A percentile compares a stretch with the other conserved stretches of the same genome.
Conservation (phyloP, 2,329 filamentous ascomycete species). For the Monilinia aucupariae region DNA sequence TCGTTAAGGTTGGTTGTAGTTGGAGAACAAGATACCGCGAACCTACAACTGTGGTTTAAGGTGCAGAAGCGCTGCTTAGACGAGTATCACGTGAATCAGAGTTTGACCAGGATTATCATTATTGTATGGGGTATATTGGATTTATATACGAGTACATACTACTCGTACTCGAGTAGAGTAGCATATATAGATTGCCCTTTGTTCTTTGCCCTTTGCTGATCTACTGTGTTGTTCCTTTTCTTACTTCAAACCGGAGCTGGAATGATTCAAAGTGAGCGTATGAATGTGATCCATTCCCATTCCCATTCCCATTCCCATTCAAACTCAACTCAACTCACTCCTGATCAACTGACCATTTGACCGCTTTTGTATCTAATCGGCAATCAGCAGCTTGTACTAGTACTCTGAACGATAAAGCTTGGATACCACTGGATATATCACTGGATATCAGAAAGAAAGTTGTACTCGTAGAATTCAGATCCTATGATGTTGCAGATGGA, state of each 20-base stretch:
- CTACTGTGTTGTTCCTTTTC: background rate
- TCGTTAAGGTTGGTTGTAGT: slow-evolving; percentile 2
- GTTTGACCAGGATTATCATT: background rate
- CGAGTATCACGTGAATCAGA: slow-evolving; percentile 14
- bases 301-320: no score
- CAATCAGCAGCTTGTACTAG: slow-evolving; percentile 10
- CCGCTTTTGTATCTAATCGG: slow-evolving; percentile 10
- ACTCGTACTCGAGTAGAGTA: no score
- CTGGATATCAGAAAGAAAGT: background rate
- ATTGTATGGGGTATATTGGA: background rate
- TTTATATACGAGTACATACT: no score
- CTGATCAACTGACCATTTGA: slow-evolving; percentile 8
- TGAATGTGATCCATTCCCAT: background rate
- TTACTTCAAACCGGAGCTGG: background rate
- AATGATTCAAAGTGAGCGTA: background rate
- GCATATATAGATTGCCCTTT: no score
- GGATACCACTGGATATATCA: background rate
- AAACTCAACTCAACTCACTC: background rate
- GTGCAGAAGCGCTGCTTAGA: slow-evolving; percentile 13
- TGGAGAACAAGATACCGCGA: slow-evolving; percentile 12
- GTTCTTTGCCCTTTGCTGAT: no score
- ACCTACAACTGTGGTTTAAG: slow-evolving; percentile 18
- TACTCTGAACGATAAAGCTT: slow-evolving; percentile 12
- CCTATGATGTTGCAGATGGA: background rate
- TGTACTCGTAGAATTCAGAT: background rate